These are phyloP conservation scores for Huiozyma sinensis DNA, from an alignment of 805 yeast genomes.

Conservation along the genomic window DNA sequence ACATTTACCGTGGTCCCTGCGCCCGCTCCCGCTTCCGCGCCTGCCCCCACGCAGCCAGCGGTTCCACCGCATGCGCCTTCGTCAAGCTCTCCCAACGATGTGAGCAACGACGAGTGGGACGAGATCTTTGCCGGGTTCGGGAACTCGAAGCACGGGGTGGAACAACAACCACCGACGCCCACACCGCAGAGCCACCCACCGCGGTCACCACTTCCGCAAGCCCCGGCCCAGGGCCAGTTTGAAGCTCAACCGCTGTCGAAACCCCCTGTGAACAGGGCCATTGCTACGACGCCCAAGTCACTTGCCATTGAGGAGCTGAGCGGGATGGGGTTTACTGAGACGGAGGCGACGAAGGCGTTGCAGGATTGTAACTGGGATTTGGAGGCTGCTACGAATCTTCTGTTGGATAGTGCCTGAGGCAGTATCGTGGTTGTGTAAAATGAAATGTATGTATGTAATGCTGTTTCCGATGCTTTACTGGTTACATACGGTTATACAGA, in stretches of 20 bases:
- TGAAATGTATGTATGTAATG: background rate
- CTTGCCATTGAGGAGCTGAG: slow-evolving; percentile 65
- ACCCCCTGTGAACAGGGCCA: slow-evolving; percentile 18
- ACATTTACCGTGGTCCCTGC: slow-evolving; percentile 13
- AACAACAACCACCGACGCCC: slow-evolving; percentile 6
- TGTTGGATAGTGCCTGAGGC: slow-evolving; percentile 57
- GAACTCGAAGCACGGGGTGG: slow-evolving; percentile 25
- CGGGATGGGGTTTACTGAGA: slow-evolving; percentile 79
- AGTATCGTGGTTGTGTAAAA: background rate
- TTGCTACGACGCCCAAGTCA: slow-evolving; percentile 38
- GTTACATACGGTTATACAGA: background rate
- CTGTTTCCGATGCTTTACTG: slow-evolving; percentile 34
- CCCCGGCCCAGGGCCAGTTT: slow-evolving; percentile 3
- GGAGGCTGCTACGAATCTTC: slow-evolving; percentile 77
- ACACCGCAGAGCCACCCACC: background rate
- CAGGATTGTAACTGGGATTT: slow-evolving; percentile 61
- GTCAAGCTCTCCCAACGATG: slow-evolving; percentile 5
- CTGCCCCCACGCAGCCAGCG: background rate
- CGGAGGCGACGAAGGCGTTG: slow-evolving; percentile 59
- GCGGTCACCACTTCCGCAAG: slow-evolving; percentile 4
- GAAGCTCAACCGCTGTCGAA: slow-evolving; percentile 2
- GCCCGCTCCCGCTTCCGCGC: background rate
- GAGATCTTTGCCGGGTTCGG: slow-evolving; percentile 86
- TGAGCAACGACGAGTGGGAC: slow-evolving; percentile 77
- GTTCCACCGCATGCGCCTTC: slow-evolving; percentile 1